A percentile compares a stretch with the other conserved stretches of the same genome.
Evolutionary conservation across 331 rosid species (phyloP).

Genomic region (Quercus tomentella): DNA sequence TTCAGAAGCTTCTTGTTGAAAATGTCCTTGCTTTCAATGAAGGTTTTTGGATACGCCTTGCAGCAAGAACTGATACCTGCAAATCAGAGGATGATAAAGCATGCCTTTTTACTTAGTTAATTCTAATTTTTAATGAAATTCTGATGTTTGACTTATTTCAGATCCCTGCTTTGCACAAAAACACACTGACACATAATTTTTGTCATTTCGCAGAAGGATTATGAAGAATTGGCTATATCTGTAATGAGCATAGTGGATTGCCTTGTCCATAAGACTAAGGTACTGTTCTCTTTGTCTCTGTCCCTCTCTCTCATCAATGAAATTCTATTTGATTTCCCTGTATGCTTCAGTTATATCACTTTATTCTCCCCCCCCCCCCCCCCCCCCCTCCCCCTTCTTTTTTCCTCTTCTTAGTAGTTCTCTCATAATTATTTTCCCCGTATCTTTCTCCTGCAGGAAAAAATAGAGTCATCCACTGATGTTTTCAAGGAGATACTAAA

Average conservation of each 20-base stretch:
- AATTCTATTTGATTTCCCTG: slow-evolving; percentile 2
- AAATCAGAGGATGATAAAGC: slow-evolving; percentile 94
- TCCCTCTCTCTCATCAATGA: background rate
- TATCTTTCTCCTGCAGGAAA: slow-evolving; percentile 51
- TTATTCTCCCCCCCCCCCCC: background rate
- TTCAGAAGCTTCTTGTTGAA: slow-evolving; percentile 77
- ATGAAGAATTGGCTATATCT: slow-evolving; percentile 80
- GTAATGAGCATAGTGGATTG: slow-evolving; percentile 74
- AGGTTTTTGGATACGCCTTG: slow-evolving; percentile 84
- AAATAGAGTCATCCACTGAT: slow-evolving; percentile 90
- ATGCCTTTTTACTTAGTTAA: slow-evolving; percentile 34
- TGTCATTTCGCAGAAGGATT: slow-evolving; percentile 68
- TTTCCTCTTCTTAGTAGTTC: background rate
- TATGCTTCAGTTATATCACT: slow-evolving; percentile 7
- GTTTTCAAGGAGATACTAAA: slow-evolving; percentile 72
- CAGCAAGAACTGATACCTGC: slow-evolving; percentile 88
- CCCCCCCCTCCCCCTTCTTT: background rate
- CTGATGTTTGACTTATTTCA: slow-evolving; percentile 8
- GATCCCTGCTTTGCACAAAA: slow-evolving; percentile 3
- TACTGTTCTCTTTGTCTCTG: slow-evolving; percentile 28
- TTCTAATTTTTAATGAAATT: slow-evolving; percentile 11
- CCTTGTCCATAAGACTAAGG: slow-evolving; percentile 83
- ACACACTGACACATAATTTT: slow-evolving; percentile 7
- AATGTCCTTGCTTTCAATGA: slow-evolving; percentile 83
- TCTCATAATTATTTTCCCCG: background rate